phyloP scores from a whole-genome alignment of 2,329 filamentous ascomycete species.

The Alternaria panax region DNA sequence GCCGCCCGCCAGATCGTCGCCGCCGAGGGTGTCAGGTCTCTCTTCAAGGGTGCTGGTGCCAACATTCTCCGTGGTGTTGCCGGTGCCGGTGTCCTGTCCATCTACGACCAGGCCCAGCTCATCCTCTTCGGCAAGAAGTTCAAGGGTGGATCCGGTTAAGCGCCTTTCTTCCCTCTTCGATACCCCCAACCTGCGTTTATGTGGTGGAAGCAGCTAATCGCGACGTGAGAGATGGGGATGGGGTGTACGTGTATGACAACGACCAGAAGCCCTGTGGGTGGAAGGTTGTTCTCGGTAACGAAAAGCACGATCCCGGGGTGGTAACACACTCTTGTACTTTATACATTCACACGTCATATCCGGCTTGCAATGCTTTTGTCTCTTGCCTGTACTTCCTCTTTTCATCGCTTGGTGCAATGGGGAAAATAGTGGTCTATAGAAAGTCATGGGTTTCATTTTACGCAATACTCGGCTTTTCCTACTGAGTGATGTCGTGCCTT shows the following conservation, averaged over 20 bases:
- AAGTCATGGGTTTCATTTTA: slow-evolving; percentile 43
- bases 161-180: slow-evolving; percentile 43
- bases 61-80: slow-evolving; percentile 99
- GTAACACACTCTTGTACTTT: slow-evolving; percentile 54
- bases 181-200: slow-evolving; percentile 47
- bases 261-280: slow-evolving; percentile 46
- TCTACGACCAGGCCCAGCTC: slow-evolving; percentile 99
- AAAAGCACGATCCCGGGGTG: slow-evolving; percentile 51
- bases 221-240: slow-evolving; percentile 37
- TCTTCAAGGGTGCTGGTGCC: slow-evolving; percentile 99
- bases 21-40: slow-evolving; percentile 96
- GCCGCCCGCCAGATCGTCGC: slow-evolving; percentile 92
- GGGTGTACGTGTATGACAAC: slow-evolving; percentile 46
- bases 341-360: slow-evolving; percentile 50
- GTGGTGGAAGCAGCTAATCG: slow-evolving; percentile 47
- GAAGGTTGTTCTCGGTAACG: slow-evolving; percentile 55
- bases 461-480: slow-evolving; percentile 9
- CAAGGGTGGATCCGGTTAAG: slow-evolving; percentile 68
- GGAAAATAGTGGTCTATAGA: slow-evolving; percentile 51
- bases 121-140: slow-evolving; percentile 99
- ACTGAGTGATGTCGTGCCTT: neutral
- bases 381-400: slow-evolving; percentile 43
- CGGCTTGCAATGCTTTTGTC: slow-evolving; percentile 50
- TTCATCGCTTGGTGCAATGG: slow-evolving; percentile 48
- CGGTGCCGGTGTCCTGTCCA: slow-evolving; percentile 99